Conservation (phyloP, 106 monocot species). For the Ottelia alismoides region DNA sequence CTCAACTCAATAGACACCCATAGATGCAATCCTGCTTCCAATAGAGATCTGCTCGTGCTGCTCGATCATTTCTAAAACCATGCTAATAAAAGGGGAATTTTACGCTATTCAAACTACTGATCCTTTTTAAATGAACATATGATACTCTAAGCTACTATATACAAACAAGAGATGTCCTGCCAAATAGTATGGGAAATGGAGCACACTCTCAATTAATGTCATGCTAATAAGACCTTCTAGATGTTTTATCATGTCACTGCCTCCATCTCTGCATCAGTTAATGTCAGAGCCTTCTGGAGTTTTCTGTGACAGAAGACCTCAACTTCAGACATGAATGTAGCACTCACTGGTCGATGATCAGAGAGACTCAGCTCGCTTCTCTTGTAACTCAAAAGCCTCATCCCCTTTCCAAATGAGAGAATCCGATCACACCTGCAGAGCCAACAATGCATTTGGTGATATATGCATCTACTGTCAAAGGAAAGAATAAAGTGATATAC, state of each 20-base stretch:
- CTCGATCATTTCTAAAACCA: too few species aligned
- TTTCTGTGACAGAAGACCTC: constrained; percentile 62
- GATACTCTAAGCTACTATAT: neutral
- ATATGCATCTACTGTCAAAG: neutral
- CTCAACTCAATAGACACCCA: too few species aligned
- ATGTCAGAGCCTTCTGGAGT: constrained; percentile 72
- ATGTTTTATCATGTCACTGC: too few species aligned
- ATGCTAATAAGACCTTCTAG: too few species aligned
- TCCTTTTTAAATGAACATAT: too few species aligned
- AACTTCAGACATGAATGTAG: constrained; percentile 47
- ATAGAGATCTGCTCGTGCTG: too few species aligned
- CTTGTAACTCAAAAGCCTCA: constrained; percentile 40
- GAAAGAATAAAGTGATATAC: neutral
- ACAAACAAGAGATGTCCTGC: too few species aligned
- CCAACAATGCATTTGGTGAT: neutral
- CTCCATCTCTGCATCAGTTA: constrained; percentile 75
- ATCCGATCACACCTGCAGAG: constrained; percentile 74
- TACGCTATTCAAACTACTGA: too few species aligned
- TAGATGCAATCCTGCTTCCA: too few species aligned
- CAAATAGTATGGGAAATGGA: too few species aligned
- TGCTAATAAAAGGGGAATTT: too few species aligned
- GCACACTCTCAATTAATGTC: too few species aligned
- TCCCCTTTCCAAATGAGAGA: constrained; percentile 60
- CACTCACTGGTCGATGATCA: constrained; percentile 76
- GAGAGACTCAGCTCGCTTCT: constrained; percentile 52